phyloP scores from a whole-genome alignment of 2,329 filamentous ascomycete species.

The Phaeophleospora eucalypticola region DNA sequence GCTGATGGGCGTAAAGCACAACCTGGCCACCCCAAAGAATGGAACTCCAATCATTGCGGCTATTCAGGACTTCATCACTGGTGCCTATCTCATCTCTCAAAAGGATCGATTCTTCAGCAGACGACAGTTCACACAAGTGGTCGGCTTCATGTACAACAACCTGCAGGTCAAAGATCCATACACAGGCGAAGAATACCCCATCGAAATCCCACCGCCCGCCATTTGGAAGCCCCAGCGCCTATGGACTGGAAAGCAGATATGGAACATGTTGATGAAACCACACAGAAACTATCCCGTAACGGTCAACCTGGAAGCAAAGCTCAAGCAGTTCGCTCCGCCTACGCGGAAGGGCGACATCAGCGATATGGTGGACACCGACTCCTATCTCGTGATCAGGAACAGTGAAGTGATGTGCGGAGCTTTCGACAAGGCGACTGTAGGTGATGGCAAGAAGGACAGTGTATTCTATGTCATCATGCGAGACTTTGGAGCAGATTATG shows the following conservation, averaged over 20 bases:
- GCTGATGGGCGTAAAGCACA: constrained; percentile 97
- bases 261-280: constrained; percentile 85
- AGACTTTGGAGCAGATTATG: constrained; percentile 87
- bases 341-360: constrained; percentile 61
- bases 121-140: constrained; percentile 81
- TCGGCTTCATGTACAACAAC: constrained; percentile 88
- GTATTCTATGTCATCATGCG: constrained; percentile 95
- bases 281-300: constrained; percentile 77
- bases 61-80: constrained; percentile 99
- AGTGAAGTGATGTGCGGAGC: constrained; percentile 95
- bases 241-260: constrained; percentile 97
- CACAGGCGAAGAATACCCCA: constrained; percentile 51
- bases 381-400: constrained; percentile 88
- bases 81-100: constrained; percentile 82
- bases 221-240: constrained; percentile 79
- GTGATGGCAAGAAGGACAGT: constrained; percentile 93
- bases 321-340: constrained; percentile 70
- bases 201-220: constrained; percentile 83
- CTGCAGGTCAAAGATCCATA: constrained; percentile 49
- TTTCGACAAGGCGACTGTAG: constrained; percentile 98
- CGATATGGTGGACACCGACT: constrained; percentile 70
- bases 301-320: constrained; percentile 90
- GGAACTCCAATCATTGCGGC: constrained; percentile 96
- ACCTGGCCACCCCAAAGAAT: constrained; percentile 92
- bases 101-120: constrained; percentile 93